Conservation (phyloP, 2,329 filamentous ascomycete species). For the Colletotrichum sansevieriae region DNA sequence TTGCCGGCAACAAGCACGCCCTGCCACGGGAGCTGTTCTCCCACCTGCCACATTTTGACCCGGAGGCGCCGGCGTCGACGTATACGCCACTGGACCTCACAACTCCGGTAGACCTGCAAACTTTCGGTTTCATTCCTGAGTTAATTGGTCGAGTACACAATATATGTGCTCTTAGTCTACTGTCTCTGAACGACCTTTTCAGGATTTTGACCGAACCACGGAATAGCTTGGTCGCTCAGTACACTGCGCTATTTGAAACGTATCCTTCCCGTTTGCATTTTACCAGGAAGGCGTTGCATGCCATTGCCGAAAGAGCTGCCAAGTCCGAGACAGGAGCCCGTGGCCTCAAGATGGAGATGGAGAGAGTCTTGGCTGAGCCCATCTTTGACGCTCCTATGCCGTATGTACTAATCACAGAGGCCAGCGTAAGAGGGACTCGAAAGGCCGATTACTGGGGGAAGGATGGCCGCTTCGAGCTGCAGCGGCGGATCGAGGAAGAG, state of each 20-base stretch:
- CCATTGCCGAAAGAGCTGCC: slow-evolving; percentile 78
- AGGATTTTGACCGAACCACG: slow-evolving; percentile 93
- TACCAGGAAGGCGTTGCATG: slow-evolving; percentile 83
- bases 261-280: slow-evolving; percentile 86
- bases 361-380: slow-evolving; percentile 80
- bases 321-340: slow-evolving; percentile 79
- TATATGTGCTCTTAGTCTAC: slow-evolving; percentile 84
- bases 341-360: slow-evolving; percentile 84
- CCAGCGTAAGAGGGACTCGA: slow-evolving; percentile 73
- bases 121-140: slow-evolving; percentile 93
- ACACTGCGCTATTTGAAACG: slow-evolving; percentile 85
- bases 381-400: slow-evolving; percentile 86
- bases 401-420: slow-evolving; percentile 80
- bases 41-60: slow-evolving; percentile 68
- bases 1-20: slow-evolving; percentile 64
- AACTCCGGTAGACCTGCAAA: slow-evolving; percentile 81
- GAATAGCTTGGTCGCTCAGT: slow-evolving; percentile 90
- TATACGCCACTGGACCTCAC: slow-evolving; percentile 78
- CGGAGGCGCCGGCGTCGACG: slow-evolving; percentile 49
- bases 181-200: slow-evolving; percentile 77
- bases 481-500: slow-evolving; percentile 76
- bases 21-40: slow-evolving; percentile 73
- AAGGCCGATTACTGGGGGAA: slow-evolving; percentile 75
- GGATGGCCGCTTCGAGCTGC: slow-evolving; percentile 77
- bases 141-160: slow-evolving; percentile 96